phyloP scores from a whole-genome alignment of 1,284 basidiomycete species.

The Cryptococcus maquisensis region DNA sequence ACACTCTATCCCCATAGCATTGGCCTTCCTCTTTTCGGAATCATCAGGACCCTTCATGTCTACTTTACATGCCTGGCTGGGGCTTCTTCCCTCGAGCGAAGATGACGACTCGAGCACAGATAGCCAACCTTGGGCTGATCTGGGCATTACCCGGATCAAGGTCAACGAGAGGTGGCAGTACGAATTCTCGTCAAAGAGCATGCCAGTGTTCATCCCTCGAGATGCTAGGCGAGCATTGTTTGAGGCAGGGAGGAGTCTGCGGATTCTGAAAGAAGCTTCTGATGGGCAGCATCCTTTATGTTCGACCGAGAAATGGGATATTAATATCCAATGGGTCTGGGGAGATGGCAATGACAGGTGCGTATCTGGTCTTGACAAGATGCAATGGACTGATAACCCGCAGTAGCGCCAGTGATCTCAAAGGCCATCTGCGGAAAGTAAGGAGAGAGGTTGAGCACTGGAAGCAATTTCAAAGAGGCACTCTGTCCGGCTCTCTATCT shows the following conservation, averaged over 20 bases:
- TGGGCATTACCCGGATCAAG: conserved; percentile 34
- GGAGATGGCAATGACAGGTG: conserved; percentile 7
- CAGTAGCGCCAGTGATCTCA: neutral
- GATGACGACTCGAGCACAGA: conserved; percentile 26
- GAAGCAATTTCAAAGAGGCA: conserved; percentile 10
- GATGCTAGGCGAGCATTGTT: conserved; percentile 33
- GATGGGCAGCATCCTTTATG: conserved; percentile 36
- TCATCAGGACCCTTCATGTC: conserved; percentile 29
- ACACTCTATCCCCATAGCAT: conserved; percentile 14
- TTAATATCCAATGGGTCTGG: conserved; percentile 34
- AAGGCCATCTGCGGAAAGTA: conserved; percentile 12
- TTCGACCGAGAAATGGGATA: conserved; percentile 18
- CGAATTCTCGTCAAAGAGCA: conserved; percentile 27
- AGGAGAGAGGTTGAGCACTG: conserved; percentile 32
- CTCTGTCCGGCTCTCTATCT: neutral
- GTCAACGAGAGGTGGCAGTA: conserved; percentile 26
- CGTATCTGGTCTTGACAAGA: neutral
- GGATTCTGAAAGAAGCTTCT: conserved; percentile 38
- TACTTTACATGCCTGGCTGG: conserved; percentile 41
- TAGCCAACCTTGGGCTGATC: conserved; percentile 40
- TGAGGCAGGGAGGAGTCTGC: conserved; percentile 39
- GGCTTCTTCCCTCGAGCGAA: conserved; percentile 19
- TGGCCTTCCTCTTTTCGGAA: conserved; percentile 35
- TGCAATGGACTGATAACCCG: neutral
- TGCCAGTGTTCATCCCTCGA: conserved; percentile 40